Evolutionary conservation across 2,329 filamentous ascomycete species (phyloP), one percentile per base, ranked within the genome.

Genomic region (Metarhizium humberi): DNA sequence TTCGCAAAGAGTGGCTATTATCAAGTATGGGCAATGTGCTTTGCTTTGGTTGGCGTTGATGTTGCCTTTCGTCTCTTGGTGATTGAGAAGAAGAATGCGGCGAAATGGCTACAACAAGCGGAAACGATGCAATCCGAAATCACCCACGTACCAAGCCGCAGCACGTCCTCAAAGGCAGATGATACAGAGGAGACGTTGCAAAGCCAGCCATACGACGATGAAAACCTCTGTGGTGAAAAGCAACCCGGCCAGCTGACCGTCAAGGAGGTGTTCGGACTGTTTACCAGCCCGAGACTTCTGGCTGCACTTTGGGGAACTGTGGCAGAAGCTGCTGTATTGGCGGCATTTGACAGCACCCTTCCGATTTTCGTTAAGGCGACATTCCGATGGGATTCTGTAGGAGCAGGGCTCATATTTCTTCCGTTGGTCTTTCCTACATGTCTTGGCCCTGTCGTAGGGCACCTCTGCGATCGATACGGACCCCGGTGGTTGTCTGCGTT

Each of bases 1-100:
- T 71, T 69, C 48, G 61, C 62, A 18, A 61, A 61, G 18, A 66
- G 62, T 3, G 68, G 67, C 2, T 71, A 71, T 55, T 69, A 68
- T 55, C 53, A 66, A 16, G 66, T 71, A 29, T 71, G 68, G 57
- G 63, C 63, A 30, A 69, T 71, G 63, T 71, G 68, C 51, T 71
- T 71, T 53, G 68, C 66, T 8, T 59, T 71, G 2, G 60, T 71
- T 36, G 64, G 62, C 3, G 63, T 64, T 6, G 69, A 71, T 7
- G 66, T 70, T 51, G 51, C 59, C 2, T 55, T 71, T n/a, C 66
- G 69, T 30, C 55, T 71, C 6, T 50, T 59, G 46, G 65, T 71
- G 29, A 64, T 71, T 43, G 69, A 71, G 46, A 63, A 63, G 48
- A 69, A 67, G 55, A 59, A 65, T 7, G 65, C 67, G 16, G 65